Percentiles rank a stretch among this genome's conserved stretches.
Conservation (phyloP, 1,139 yeast species). For the Tardiomyces blankii region DNA sequence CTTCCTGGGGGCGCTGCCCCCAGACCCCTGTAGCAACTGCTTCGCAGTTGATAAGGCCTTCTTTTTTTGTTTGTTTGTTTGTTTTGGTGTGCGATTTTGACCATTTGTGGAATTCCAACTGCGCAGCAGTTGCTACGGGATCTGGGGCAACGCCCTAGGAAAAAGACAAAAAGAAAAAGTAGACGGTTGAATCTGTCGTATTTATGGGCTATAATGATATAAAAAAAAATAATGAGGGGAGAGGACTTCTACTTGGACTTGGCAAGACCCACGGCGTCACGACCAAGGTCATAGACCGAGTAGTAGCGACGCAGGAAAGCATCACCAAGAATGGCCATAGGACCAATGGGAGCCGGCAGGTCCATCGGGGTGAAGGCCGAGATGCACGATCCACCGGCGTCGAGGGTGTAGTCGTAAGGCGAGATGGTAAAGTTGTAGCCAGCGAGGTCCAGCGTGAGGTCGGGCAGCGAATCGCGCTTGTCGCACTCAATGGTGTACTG, state of each 20-base stretch:
- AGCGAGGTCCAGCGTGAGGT: slow-evolving; percentile 75
- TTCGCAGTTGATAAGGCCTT: too few relatives aligned
- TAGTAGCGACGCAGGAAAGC: slow-evolving; percentile 93
- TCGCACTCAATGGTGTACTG: slow-evolving; percentile 90
- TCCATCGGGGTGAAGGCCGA: slow-evolving; percentile 97
- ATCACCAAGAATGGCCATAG: slow-evolving; percentile 91
- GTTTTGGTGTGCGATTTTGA: too few relatives aligned
- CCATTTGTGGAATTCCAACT: too few relatives aligned
- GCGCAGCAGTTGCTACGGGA: too few relatives aligned
- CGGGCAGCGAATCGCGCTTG: slow-evolving; percentile 73
- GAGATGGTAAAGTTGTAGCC: slow-evolving; percentile 86
- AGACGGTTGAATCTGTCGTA: too few relatives aligned
- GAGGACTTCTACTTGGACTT: slow-evolving; percentile 13
- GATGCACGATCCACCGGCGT: slow-evolving; percentile 87
- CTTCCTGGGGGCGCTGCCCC: too few relatives aligned
- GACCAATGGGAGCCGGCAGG: slow-evolving; percentile 94
- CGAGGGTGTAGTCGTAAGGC: slow-evolving; percentile 85
- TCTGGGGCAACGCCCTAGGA: too few relatives aligned
- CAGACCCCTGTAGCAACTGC: too few relatives aligned
- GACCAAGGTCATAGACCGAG: slow-evolving; percentile 83
- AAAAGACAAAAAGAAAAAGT: too few relatives aligned
- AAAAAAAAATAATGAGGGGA: not conserved
- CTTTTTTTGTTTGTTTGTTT: too few relatives aligned
- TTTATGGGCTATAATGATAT: not conserved
- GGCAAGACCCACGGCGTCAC: slow-evolving; percentile 91